Evolutionary conservation across 768 basidiomycete genomes (phyloP).

Genomic region (Boletus edulis): DNA sequence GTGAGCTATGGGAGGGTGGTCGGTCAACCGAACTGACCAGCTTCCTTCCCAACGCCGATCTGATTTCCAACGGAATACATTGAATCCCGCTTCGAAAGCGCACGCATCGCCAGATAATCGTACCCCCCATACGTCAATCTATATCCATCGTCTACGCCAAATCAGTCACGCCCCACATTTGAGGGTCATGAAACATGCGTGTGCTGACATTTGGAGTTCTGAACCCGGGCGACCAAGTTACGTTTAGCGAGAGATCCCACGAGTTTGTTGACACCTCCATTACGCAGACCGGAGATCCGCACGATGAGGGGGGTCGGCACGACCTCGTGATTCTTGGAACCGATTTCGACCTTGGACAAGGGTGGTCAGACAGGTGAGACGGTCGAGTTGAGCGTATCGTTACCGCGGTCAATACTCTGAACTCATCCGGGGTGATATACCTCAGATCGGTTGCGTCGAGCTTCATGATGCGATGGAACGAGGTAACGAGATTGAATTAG

Average conservation of each 20-base stretch:
- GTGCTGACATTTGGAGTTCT: conserved; percentile 83
- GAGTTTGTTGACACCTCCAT: conserved; percentile 91
- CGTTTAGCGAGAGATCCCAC: conserved; percentile 90
- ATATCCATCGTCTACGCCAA: conserved; percentile 85
- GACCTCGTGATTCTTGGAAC: conserved; percentile 96
- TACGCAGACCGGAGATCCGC: conserved; percentile 89
- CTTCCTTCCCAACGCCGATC: conserved; percentile 98
- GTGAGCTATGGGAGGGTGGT: conserved; percentile 1
- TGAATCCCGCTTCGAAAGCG: conserved; percentile 86
- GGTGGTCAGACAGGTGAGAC: conserved; percentile 2
- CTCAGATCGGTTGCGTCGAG: conserved; percentile 92
- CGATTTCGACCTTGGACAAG: conserved; percentile 81
- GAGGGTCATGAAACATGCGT: not conserved
- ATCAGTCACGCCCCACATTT: conserved; percentile 1
- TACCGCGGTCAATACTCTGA: conserved; percentile 94
- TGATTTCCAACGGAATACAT: conserved; percentile 94
- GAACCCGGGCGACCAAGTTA: conserved; percentile 84
- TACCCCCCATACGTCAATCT: conserved; percentile 98
- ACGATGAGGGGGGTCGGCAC: conserved; percentile 88
- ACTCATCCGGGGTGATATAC: conserved; percentile 91
- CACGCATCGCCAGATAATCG: conserved; percentile 92
- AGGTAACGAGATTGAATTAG: too few species aligned
- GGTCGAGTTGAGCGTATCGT: not conserved
- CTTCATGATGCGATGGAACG: conserved; percentile 66
- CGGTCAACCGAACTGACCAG: conserved; percentile 49